Evolutionary conservation across 1,284 basidiomycete species (phyloP).

Genomic region (Fistulina hepatica): DNA sequence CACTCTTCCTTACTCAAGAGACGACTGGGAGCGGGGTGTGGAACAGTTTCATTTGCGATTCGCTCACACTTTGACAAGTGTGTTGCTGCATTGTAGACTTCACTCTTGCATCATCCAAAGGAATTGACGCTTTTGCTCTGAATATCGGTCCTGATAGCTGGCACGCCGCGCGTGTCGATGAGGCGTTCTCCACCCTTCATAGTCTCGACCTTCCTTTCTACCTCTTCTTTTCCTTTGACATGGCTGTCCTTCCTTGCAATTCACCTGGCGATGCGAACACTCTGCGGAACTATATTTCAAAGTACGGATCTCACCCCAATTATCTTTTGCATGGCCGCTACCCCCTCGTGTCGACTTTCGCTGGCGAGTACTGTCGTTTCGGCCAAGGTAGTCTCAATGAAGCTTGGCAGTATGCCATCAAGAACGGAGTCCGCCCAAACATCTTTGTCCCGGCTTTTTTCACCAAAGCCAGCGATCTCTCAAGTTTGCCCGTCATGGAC

Average conservation of each 20-base stretch:
- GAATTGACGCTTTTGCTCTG: conserved; percentile 34
- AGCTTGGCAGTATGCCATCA: conserved; percentile 26
- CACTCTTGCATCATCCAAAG: conserved; percentile 26
- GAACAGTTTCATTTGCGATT: too few relatives aligned
- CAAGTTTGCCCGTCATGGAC: conserved; percentile 21
- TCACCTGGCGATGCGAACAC: conserved; percentile 10
- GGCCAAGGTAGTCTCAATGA: conserved; percentile 23
- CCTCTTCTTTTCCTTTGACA: conserved; percentile 50
- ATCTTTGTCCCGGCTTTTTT: conserved; percentile 31
- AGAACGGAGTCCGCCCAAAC: conserved; percentile 14
- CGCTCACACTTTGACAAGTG: background rate
- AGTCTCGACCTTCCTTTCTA: conserved; percentile 28
- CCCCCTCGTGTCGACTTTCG: conserved; percentile 42
- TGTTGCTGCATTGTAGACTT: conserved; percentile 23
- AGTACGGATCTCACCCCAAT: conserved; percentile 21
- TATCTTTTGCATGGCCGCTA: conserved; percentile 33
- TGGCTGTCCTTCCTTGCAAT: conserved; percentile 27
- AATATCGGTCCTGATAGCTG: conserved; percentile 38
- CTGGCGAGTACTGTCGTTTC: conserved; percentile 41
- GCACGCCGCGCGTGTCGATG: conserved; percentile 34
- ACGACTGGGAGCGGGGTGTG: conserved; percentile 27
- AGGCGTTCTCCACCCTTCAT: conserved; percentile 29
- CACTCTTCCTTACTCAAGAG: conserved; percentile 26
- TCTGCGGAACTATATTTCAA: conserved; percentile 10
- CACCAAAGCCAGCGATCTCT: conserved; percentile 21